Evolutionary conservation across 345 rosid species (phyloP).

Genomic region (Eucalyptus viminalis): DNA sequence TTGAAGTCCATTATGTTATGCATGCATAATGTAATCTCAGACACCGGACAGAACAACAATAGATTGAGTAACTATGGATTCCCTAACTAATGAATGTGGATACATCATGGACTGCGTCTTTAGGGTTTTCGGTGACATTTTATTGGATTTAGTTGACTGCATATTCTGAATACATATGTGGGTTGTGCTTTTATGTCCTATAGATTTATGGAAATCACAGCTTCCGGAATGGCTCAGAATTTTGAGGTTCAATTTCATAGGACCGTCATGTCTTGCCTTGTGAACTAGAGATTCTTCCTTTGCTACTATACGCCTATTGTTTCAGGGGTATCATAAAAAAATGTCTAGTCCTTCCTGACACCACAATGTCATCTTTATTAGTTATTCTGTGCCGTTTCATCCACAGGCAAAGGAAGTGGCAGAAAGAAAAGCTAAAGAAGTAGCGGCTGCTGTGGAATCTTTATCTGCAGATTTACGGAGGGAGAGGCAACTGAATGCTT

Average conservation of each 20-base stretch:
- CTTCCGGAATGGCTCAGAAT: background rate
- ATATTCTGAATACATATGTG: background rate
- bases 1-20: background rate
- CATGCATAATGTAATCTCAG: background rate
- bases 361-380: background rate
- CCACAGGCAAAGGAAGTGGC: conserved; percentile 71
- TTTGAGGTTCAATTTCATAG: background rate
- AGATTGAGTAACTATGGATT: background rate
- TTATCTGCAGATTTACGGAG: conserved; percentile 40
- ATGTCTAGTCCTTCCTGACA: background rate
- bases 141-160: background rate
- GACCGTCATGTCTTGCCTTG: background rate
- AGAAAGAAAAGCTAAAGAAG: conserved; percentile 54
- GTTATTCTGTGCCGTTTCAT: background rate
- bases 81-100: background rate
- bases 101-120: background rate
- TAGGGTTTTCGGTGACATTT: background rate
- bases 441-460: conserved; percentile 30
- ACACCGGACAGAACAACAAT: background rate
- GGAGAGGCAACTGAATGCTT: conserved; percentile 53
- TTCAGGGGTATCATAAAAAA: background rate
- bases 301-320: background rate
- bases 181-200: background rate
- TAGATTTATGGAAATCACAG: background rate
- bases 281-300: background rate